Conservation (phyloP, 768 basidiomycete species). For the Suillus clintonianus region DNA sequence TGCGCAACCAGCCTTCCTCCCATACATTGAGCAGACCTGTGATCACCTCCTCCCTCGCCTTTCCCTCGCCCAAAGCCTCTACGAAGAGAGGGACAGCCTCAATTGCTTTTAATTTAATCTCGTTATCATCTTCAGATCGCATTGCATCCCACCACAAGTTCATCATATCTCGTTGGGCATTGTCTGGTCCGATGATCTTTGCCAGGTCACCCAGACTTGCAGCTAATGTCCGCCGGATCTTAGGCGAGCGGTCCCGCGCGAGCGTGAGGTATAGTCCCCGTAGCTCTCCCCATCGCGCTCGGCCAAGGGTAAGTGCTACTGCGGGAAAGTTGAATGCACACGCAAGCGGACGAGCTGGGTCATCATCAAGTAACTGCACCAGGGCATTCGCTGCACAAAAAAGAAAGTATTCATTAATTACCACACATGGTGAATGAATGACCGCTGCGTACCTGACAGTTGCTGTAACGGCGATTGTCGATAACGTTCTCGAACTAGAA, state of each 20-base stretch:
- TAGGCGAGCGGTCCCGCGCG: conserved; percentile 55
- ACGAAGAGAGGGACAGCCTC: conserved; percentile 66
- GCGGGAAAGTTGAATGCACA: conserved; percentile 94
- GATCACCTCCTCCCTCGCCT: conserved; percentile 48
- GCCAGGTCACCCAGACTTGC: conserved; percentile 90
- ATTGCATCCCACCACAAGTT: conserved; percentile 69
- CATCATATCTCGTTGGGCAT: conserved; percentile 68
- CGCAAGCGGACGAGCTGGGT: conserved; percentile 73
- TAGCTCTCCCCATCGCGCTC: conserved; percentile 71
- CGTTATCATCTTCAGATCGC: conserved; percentile 56
- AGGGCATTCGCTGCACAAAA: conserved; percentile 21
- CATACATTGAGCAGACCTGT: conserved; percentile 52
- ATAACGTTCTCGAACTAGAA: conserved; percentile 40
- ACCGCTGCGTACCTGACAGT: conserved; percentile 17
- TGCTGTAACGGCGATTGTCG: conserved; percentile 9
- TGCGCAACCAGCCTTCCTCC: conserved; percentile 56
- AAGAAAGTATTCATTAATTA: conserved; percentile 9
- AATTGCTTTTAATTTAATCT: conserved; percentile 70
- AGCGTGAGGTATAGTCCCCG: conserved; percentile 68
- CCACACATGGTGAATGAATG: neutral
- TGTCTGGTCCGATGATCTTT: conserved; percentile 74
- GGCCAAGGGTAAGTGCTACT: conserved; percentile 81
- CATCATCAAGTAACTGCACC: conserved; percentile 53
- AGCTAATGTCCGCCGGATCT: conserved; percentile 78
- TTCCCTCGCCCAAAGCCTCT: conserved; percentile 46